Conservation (phyloP, 228 moss, liverwort and hornwort species). For the Sphagnum magellanicum region DNA sequence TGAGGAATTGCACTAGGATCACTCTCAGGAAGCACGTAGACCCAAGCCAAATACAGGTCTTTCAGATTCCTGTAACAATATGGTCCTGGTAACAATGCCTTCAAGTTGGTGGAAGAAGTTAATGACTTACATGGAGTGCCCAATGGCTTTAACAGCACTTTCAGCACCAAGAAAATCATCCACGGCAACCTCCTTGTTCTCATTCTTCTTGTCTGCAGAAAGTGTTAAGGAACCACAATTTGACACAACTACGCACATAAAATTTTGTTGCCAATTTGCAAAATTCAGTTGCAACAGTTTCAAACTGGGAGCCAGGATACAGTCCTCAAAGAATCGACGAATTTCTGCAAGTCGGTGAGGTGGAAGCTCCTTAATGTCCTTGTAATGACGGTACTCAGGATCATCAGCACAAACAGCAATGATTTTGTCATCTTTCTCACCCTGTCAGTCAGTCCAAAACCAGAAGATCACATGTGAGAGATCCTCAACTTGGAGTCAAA, state of each 20-base stretch:
- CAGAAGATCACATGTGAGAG: too few species aligned
- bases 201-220: constrained; percentile 82
- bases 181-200: constrained; percentile 94
- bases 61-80: neutral
- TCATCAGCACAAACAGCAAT: constrained; percentile 89
- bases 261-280: neutral
- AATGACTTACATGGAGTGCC: constrained; percentile 64
- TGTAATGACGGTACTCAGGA: constrained; percentile 72
- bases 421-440: constrained; percentile 91
- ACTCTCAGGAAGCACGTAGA: neutral
- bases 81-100: neutral
- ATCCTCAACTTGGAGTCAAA: too few species aligned
- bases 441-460: constrained; percentile 18
- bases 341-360: constrained; percentile 82
- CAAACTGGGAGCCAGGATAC: constrained; percentile 21
- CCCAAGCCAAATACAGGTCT: neutral
- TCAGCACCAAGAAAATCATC: constrained; percentile 79
- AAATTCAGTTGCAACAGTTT: neutral
- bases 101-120: neutral
- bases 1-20: neutral
- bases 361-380: constrained; percentile 78
- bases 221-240: neutral
- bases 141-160: constrained; percentile 70
- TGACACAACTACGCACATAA: neutral
- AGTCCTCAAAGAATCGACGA: constrained; percentile 89